These are phyloP conservation scores for Globisporangium radiosum DNA, from an alignment of 352 stramenopile genomes.

Conservation along the genomic window DNA sequence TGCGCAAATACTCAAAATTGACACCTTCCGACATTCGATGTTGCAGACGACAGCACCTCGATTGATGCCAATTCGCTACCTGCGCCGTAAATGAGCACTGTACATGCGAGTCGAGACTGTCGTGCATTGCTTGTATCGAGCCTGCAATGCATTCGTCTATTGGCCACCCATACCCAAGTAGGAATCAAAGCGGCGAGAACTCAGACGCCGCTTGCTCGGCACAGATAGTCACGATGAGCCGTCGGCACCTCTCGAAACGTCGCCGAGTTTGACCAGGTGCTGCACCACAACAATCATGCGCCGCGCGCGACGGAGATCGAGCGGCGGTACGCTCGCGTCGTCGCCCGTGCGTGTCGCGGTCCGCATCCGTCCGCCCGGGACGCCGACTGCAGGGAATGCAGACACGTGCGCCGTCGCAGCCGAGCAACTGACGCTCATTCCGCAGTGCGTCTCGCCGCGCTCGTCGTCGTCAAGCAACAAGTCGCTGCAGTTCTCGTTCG, in stretches of 20 bases:
- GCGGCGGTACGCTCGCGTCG: background rate
- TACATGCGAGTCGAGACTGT: too few relatives aligned
- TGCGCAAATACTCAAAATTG: too few relatives aligned
- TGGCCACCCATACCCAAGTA: too few relatives aligned
- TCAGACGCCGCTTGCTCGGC: too few relatives aligned
- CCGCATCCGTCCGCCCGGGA: slow-evolving; percentile 34
- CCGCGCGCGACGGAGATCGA: slow-evolving; percentile 8
- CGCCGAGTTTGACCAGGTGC: background rate
- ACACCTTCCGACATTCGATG: too few relatives aligned
- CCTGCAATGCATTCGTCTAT: too few relatives aligned
- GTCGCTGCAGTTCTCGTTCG: slow-evolving; percentile 30
- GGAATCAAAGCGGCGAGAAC: too few relatives aligned
- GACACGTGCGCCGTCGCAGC: background rate
- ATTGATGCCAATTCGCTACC: too few relatives aligned
- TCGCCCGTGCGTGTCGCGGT: slow-evolving; percentile 59
- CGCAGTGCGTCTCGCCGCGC: slow-evolving; percentile 12
- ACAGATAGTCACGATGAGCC: too few relatives aligned
- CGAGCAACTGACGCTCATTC: slow-evolving; percentile 1
- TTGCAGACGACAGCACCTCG: too few relatives aligned
- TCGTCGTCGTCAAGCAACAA: slow-evolving; percentile 1
- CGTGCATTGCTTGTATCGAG: too few relatives aligned
- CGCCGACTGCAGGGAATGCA: background rate
- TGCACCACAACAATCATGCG: slow-evolving; percentile 33
- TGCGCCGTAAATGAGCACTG: too few relatives aligned
- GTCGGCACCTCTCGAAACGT: background rate